These are phyloP conservation scores for Saccharomycodes ludwigii DNA, from an alignment of 805 yeast species.

Conservation along the genomic window DNA sequence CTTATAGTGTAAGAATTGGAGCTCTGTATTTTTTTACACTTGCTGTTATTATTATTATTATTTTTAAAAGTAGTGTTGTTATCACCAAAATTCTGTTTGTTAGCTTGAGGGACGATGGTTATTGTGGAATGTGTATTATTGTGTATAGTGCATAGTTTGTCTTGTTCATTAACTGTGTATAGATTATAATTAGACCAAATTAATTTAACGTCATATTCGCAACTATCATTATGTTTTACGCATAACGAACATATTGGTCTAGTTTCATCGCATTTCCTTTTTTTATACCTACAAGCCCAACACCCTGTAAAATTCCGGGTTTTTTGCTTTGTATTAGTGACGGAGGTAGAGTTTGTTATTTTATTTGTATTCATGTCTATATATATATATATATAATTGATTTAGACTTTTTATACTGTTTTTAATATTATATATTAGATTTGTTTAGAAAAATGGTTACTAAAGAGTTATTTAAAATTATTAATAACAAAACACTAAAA, in stretches of 20 bases:
- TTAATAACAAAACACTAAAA: no score
- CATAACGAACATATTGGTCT: constrained; percentile 21
- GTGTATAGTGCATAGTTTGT: no score
- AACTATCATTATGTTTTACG: constrained; percentile 13
- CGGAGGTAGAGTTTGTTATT: not conserved
- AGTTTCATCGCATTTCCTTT: constrained; percentile 20
- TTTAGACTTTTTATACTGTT: not conserved
- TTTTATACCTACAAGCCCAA: constrained; percentile 24
- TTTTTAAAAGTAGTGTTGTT: not conserved
- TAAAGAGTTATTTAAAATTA: no score
- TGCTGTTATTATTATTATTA: not conserved
- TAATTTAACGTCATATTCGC: constrained; percentile 20
- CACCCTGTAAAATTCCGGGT: constrained; percentile 24
- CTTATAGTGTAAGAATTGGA: constrained; percentile 17
- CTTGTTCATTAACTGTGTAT: constrained; percentile 9
- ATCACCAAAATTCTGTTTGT: not conserved
- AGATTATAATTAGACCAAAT: constrained; percentile 20
- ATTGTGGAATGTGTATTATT: no score
- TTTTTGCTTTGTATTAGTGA: constrained; percentile 4
- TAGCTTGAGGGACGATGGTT: constrained; percentile 2
- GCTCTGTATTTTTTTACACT: constrained; percentile 1
- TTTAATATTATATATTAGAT: not conserved
- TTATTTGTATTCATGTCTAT: not conserved
- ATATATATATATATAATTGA: not conserved
- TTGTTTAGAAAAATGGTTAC: no score